Evolutionary conservation across 495 filamentous ascomycete genomes (phyloP).

Genomic region (Eremomyces bilateralis): DNA sequence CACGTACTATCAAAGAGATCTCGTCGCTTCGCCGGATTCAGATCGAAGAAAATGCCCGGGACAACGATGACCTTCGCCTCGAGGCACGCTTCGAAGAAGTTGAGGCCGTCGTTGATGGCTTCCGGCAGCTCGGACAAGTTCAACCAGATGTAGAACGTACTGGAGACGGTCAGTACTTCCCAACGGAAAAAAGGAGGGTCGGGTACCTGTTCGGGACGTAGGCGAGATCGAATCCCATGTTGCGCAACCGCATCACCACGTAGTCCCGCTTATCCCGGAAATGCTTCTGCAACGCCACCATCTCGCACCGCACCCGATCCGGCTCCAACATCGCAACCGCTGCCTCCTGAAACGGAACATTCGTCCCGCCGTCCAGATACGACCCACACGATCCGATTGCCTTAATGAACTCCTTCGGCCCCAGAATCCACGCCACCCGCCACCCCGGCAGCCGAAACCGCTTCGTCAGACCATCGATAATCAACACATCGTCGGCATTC

Average conservation of each 20-base stretch:
- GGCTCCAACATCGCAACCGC: conserved; percentile 85
- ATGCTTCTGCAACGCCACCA: conserved; percentile 70
- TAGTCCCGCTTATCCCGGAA: conserved; percentile 85
- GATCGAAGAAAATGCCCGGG: conserved; percentile 77
- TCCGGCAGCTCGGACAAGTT: conserved; percentile 43
- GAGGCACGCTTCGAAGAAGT: conserved; percentile 88
- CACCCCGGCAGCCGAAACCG: conserved; percentile 90
- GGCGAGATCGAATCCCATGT: conserved; percentile 57
- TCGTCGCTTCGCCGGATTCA: conserved; percentile 74
- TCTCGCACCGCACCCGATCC: conserved; percentile 54
- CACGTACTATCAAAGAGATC: conserved; percentile 91
- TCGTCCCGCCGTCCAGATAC: conserved; percentile 90
- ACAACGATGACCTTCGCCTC: conserved; percentile 89
- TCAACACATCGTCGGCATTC: conserved; percentile 57
- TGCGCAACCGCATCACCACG: conserved; percentile 49
- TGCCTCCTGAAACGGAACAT: conserved; percentile 88
- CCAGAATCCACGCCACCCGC: conserved; percentile 91
- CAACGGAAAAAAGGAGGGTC: too few relatives aligned
- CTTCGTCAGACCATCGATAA: conserved; percentile 93
- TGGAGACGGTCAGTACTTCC: too few relatives aligned
- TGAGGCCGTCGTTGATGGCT: conserved; percentile 72
- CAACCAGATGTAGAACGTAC: conserved; percentile 84
- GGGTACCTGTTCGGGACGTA: conserved; percentile 60
- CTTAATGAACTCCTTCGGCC: conserved; percentile 90
- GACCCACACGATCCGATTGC: conserved; percentile 81